Percentiles rank a stretch among this genome's conserved stretches.
phyloP scores from a whole-genome alignment of 495 filamentous ascomycete genomes.

The Penicillium robsamsonii region DNA sequence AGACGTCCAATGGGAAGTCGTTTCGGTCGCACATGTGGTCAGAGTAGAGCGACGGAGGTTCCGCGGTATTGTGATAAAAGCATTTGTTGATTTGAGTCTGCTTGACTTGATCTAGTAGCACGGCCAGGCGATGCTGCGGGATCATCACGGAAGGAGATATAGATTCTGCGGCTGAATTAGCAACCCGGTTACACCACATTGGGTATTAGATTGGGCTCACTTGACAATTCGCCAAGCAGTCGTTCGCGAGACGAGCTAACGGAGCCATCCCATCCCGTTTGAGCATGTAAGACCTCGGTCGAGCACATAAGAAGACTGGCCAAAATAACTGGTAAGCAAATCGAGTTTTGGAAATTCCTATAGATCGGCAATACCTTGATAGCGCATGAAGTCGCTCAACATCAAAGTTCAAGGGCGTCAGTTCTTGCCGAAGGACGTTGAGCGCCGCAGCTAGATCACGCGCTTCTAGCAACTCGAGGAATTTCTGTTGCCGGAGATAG shows the following conservation, averaged over 20 bases:
- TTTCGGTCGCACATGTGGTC: conserved; percentile 81
- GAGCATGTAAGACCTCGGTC: conserved; percentile 71
- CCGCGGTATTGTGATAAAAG: conserved; percentile 81
- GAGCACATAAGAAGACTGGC: conserved; percentile 83
- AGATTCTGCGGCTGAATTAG: conserved; percentile 57
- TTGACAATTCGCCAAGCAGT: conserved; percentile 78
- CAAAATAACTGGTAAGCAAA: conserved; percentile 8
- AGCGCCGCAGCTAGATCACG: conserved; percentile 71
- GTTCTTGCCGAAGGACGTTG: conserved; percentile 76
- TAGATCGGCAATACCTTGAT: conserved; percentile 59
- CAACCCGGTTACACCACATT: not conserved
- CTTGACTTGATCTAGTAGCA: conserved; percentile 80
- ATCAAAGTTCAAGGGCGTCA: conserved; percentile 84
- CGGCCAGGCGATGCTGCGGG: conserved; percentile 85
- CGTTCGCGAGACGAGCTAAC: conserved; percentile 68
- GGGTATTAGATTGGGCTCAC: conserved; percentile 47
- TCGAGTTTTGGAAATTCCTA: not conserved
- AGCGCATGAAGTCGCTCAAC: conserved; percentile 73
- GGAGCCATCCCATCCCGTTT: conserved; percentile 89
- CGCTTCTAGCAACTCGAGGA: conserved; percentile 81
- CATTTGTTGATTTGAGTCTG: conserved; percentile 77
- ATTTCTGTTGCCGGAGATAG: conserved; percentile 88
- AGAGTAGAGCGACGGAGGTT: conserved; percentile 78
- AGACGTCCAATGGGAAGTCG: conserved; percentile 70
- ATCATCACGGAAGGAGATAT: conserved; percentile 99